phyloP scores from a whole-genome alignment of 176 grass and related monocot genomes.

The Otatea glauca region DNA sequence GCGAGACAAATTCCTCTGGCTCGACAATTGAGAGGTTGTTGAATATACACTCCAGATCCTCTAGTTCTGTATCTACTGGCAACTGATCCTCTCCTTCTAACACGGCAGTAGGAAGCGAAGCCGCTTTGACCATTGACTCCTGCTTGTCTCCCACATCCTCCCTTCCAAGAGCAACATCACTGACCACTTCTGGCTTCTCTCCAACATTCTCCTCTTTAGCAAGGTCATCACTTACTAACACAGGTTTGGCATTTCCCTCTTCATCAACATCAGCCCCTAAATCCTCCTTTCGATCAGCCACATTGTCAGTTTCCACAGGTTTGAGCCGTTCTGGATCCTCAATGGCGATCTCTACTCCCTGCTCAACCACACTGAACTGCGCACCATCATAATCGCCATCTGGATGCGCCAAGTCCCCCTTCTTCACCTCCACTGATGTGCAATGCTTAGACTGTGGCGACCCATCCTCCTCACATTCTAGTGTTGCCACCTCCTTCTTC shows the following conservation, averaged over 20 bases:
- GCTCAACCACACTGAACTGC: constrained; percentile 74
- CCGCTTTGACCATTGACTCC: background rate
- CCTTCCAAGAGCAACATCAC: constrained; percentile 25
- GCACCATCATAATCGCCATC: constrained; percentile 33
- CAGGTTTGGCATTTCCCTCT: constrained; percentile 13
- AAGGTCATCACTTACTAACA: background rate
- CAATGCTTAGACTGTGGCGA: constrained; percentile 77
- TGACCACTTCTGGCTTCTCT: constrained; percentile 30
- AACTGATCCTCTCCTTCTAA: constrained; percentile 41
- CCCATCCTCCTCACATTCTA: constrained; percentile 43
- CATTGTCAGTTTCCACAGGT: constrained; percentile 33
- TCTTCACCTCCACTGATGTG: constrained; percentile 62
- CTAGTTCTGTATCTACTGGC: constrained; percentile 44
- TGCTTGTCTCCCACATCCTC: constrained; percentile 17
- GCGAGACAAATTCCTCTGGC: constrained; percentile 59
- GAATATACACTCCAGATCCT: constrained; percentile 64
- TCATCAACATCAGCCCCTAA: constrained; percentile 14
- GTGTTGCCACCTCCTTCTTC: constrained; percentile 31
- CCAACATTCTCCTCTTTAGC: constrained; percentile 27
- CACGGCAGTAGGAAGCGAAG: background rate
- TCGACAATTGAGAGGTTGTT: constrained; percentile 56
- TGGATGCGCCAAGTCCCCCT: constrained; percentile 31
- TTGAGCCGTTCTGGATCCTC: constrained; percentile 52
- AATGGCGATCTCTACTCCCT: constrained; percentile 60
- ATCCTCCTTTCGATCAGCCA: constrained; percentile 12